Evolutionary conservation across 257 asterid species (phyloP).

Genomic region (Solanum piurae): DNA sequence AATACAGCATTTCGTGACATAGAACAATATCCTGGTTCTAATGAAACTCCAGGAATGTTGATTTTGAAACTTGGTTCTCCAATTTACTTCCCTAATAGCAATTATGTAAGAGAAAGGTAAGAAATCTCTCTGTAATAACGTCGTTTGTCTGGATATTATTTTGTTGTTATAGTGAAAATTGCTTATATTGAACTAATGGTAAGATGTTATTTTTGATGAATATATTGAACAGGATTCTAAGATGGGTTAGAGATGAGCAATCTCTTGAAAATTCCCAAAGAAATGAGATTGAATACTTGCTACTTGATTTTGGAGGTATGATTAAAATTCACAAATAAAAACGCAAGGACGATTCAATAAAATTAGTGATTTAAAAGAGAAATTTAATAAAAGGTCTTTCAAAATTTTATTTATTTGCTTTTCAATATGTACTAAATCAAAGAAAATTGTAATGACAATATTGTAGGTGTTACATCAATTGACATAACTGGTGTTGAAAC

Average conservation of each 20-base stretch:
- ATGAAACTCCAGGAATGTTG: constrained; percentile 39
- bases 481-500: constrained; percentile 77
- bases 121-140: not conserved
- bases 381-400: not conserved
- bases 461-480: constrained; percentile 38
- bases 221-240: constrained; percentile 37
- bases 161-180: not conserved
- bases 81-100: constrained; percentile 58
- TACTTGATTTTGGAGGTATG: constrained; percentile 74
- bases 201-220: not conserved
- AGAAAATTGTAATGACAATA: not conserved
- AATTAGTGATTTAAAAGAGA: not conserved
- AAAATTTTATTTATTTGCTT: no score
- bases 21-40: constrained; percentile 62
- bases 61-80: constrained; percentile 74
- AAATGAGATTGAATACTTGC: constrained; percentile 31
- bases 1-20: constrained; percentile 47
- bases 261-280: constrained; percentile 4
- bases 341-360: not conserved
- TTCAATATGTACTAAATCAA: not conserved
- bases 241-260: constrained; percentile 65
- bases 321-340: not conserved
- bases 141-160: not conserved
- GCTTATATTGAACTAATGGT: not conserved
- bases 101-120: constrained; percentile 69